Conservation (phyloP, 768 basidiomycete species). For the Auricularia sp. region DNA sequence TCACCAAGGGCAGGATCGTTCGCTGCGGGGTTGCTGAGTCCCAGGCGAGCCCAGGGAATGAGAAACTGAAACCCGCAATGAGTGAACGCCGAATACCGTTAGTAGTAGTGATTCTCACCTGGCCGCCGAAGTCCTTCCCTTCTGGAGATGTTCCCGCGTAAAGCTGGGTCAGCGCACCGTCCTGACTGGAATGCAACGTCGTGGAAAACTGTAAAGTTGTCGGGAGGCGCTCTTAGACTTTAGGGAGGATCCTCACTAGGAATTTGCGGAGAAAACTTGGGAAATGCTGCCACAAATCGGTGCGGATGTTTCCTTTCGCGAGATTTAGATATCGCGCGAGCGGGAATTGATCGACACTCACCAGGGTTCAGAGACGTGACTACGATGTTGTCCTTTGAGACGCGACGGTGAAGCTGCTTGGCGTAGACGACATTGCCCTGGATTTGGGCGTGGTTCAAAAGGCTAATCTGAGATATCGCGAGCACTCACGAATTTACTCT, state of each 20-base stretch:
- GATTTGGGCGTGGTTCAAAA: not conserved
- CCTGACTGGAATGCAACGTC: not conserved
- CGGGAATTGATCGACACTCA: not conserved
- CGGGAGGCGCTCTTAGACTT: not conserved
- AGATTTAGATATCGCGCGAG: not conserved
- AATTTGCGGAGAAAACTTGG: not conserved
- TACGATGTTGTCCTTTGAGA: conserved; percentile 33
- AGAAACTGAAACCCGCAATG: not conserved
- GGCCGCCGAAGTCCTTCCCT: conserved; percentile 27
- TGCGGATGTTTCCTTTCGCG: conserved; percentile 17
- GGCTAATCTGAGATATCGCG: not conserved
- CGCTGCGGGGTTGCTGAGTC: not conserved
- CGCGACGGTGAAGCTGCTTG: conserved; percentile 37
- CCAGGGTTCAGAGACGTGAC: conserved; percentile 23
- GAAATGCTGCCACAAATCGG: conserved; percentile 21
- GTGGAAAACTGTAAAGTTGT: not conserved
- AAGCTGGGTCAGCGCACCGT: conserved; percentile 34
- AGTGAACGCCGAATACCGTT: not conserved
- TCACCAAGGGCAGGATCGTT: not conserved
- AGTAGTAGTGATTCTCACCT: conserved; percentile 19
- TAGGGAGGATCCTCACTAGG: not conserved
- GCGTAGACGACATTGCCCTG: conserved; percentile 35
- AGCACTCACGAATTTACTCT: conserved; percentile 27
- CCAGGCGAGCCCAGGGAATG: not conserved
- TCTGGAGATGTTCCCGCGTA: conserved; percentile 35